A percentile compares a stretch with the other conserved stretches of the same genome.
These are phyloP conservation scores for Didymella lethalis DNA, from an alignment of 2,329 filamentous ascomycete species.

Conservation along the genomic window DNA sequence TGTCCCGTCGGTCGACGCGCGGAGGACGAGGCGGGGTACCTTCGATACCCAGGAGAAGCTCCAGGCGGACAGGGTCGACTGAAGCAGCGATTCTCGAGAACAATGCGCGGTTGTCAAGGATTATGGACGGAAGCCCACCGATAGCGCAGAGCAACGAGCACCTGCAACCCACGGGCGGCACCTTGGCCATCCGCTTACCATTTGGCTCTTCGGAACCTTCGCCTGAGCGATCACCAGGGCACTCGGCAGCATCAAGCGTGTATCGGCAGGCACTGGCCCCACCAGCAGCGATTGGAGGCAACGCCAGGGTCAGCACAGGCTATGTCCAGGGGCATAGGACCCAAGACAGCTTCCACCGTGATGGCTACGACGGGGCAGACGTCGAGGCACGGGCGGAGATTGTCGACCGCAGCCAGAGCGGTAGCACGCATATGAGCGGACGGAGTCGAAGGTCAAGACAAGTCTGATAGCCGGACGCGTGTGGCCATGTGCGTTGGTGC, in stretches of 20 bases:
- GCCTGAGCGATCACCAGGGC: constrained; percentile 45
- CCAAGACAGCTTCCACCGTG: constrained; percentile 48
- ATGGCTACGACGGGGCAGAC: constrained; percentile 39
- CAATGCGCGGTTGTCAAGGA: constrained; percentile 38
- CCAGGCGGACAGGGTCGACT: constrained; percentile 53
- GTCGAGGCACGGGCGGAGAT: constrained; percentile 49
- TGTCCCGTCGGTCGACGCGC: constrained; percentile 51
- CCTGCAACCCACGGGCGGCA: constrained; percentile 36
- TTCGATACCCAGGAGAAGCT: constrained; percentile 74
- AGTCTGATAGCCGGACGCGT: background rate
- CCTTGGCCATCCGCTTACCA: constrained; percentile 43
- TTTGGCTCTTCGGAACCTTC: constrained; percentile 49
- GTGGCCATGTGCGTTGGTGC: background rate
- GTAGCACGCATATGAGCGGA: constrained; percentile 43
- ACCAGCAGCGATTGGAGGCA: constrained; percentile 28
- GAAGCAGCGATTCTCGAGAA: constrained; percentile 39
- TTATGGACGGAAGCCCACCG: constrained; percentile 30
- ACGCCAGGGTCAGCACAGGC: constrained; percentile 47
- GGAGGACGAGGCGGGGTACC: constrained; percentile 36
- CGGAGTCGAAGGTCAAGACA: constrained; percentile 26
- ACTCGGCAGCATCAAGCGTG: constrained; percentile 48
- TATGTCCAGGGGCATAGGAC: constrained; percentile 51
- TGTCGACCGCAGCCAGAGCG: constrained; percentile 46
- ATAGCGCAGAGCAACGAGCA: constrained; percentile 33
- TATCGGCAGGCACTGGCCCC: constrained; percentile 37